Percentiles rank a stretch among this genome's conserved stretches.
phyloP scores from a whole-genome alignment of 768 basidiomycete species.

The Tricholomella constricta region DNA sequence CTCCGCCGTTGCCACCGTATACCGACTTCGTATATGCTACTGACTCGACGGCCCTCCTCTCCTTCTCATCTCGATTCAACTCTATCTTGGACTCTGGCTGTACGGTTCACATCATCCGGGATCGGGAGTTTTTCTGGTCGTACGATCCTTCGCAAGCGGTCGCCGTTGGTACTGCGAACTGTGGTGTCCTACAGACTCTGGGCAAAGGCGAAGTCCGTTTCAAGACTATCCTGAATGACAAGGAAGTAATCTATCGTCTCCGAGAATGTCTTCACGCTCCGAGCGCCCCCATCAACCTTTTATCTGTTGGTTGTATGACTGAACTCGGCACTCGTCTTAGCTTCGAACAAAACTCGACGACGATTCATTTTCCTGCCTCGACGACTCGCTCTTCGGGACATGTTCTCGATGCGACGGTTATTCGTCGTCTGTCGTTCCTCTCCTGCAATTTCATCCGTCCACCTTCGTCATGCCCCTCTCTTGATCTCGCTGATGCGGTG shows the following conservation, averaged over 20 bases:
- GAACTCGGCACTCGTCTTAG: constrained; percentile 4
- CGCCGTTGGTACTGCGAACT: constrained; percentile 21
- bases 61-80: not conserved
- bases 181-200: constrained; percentile 7
- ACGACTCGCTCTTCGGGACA: not conserved
- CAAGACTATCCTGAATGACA: not conserved
- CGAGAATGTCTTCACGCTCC: constrained; percentile 7
- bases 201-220: constrained; percentile 19
- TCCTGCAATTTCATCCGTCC: constrained; percentile 2
- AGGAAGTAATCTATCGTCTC: constrained; percentile 5
- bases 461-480: not conserved
- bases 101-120: constrained; percentile 20
- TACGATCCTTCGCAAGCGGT: constrained; percentile 6
- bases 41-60: no score
- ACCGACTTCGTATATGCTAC: no score
- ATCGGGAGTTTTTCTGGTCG: constrained; percentile 12
- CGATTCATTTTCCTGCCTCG: not conserved
- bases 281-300: not conserved
- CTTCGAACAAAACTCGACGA: constrained; percentile 1
- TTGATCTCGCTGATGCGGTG: no score
- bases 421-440: constrained; percentile 1
- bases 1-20: no score
- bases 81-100: constrained; percentile 22
- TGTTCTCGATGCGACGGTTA: not conserved
- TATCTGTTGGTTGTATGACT: constrained; percentile 9